These are phyloP conservation scores for Pisolithus microcarpus DNA, from an alignment of 768 basidiomycete genomes.

Conservation along the genomic window DNA sequence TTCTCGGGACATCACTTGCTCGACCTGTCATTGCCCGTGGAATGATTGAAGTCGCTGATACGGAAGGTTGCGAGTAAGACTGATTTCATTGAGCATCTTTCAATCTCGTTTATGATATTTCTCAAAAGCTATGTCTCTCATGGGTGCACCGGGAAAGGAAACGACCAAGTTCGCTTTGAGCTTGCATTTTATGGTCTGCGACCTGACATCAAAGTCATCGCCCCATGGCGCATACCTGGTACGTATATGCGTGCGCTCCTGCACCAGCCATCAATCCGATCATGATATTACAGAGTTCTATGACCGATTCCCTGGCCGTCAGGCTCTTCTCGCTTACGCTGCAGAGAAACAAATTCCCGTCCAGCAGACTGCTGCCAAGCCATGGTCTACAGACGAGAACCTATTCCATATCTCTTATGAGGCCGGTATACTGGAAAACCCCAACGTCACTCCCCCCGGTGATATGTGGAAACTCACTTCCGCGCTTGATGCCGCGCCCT, in stretches of 20 bases:
- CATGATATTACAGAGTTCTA: conserved; percentile 68
- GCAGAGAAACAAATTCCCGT: conserved; percentile 86
- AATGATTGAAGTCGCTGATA: conserved; percentile 90
- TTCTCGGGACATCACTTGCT: conserved; percentile 95
- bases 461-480: conserved; percentile 99
- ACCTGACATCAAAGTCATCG: conserved; percentile 97
- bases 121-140: conserved; percentile 80
- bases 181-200: conserved; percentile 98
- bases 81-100: background rate
- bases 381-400: conserved; percentile 99
- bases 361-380: conserved; percentile 90
- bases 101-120: background rate
- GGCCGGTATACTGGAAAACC: conserved; percentile 97
- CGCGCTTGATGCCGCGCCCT: conserved; percentile 75
- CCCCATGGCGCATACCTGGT: conserved; percentile 97
- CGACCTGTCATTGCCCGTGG: conserved; percentile 98
- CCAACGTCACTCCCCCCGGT: conserved; percentile 82
- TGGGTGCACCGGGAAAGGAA: conserved; percentile 99
- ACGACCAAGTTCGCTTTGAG: conserved; percentile 99
- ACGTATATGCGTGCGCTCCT: conserved; percentile 1
- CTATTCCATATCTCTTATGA: conserved; percentile 99
- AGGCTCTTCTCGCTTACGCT: conserved; percentile 87
- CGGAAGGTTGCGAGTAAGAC: conserved; percentile 91
- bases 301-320: conserved; percentile 92
- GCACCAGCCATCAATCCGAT: background rate